phyloP scores from a whole-genome alignment of 225 moss, liverwort and hornwort species.

The Physcomitrium patens region DNA sequence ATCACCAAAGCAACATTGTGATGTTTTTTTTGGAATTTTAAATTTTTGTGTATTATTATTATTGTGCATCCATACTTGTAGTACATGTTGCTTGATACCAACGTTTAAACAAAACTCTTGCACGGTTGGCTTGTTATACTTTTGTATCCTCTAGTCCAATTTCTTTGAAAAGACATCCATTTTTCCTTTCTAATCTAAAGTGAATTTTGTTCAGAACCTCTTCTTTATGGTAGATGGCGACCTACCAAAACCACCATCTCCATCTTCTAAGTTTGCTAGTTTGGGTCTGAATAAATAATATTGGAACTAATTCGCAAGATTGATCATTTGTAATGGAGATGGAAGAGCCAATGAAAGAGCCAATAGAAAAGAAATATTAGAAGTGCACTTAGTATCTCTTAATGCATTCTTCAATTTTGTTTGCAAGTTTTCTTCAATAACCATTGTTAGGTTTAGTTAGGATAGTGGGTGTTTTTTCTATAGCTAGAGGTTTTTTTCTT shows the following conservation, averaged over 20 bases:
- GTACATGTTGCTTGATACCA: constrained; percentile 94
- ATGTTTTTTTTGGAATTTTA: too few species aligned
- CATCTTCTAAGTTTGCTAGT: constrained; percentile 91
- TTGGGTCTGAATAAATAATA: constrained; percentile 82
- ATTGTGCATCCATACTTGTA: constrained; percentile 99
- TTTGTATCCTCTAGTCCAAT: constrained; percentile 99
- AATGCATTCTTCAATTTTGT: too few species aligned
- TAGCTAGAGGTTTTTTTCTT: too few species aligned
- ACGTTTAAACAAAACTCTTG: constrained; percentile 96
- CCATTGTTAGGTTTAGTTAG: too few species aligned
- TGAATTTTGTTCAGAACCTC: constrained; percentile 98
- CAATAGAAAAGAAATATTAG: too few species aligned
- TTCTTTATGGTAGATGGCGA: constrained; percentile 93
- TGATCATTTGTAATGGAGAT: constrained; percentile 69
- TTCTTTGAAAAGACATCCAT: constrained; percentile 97
- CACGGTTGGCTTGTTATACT: constrained; percentile 95
- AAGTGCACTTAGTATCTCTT: too few species aligned
- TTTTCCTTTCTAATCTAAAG: constrained; percentile 92
- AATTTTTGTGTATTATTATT: constrained; percentile 99
- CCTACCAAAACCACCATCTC: constrained; percentile 79
- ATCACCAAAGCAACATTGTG: too few species aligned
- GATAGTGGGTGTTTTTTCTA: too few species aligned
- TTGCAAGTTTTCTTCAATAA: too few species aligned
- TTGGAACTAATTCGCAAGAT: constrained; percentile 71
- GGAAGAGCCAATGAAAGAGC: constrained; percentile 70